A percentile compares a stretch with the other conserved stretches of the same genome.
These are phyloP conservation scores for Skeletonema grethae DNA, from an alignment of 108 stramenopile species.

Conservation along the genomic window DNA sequence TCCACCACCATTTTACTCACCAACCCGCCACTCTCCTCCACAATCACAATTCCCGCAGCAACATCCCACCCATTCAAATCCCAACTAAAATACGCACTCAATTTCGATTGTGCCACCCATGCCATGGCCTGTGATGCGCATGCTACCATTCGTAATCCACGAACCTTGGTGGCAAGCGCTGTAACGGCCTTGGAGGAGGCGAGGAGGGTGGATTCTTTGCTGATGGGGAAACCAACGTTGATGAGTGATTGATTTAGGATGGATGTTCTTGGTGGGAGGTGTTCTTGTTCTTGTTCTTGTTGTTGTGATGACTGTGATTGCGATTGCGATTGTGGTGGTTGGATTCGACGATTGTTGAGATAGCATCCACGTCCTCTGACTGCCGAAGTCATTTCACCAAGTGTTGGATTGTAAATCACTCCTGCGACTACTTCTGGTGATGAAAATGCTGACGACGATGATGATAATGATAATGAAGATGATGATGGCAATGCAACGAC, in stretches of 20 bases:
- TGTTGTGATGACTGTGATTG: slow-evolving; percentile 20
- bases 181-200: slow-evolving; percentile 69
- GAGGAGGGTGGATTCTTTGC: slow-evolving; percentile 65
- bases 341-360: slow-evolving; percentile 50
- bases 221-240: slow-evolving; percentile 76
- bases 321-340: neutral
- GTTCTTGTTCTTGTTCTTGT: slow-evolving; percentile 46
- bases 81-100: slow-evolving; percentile 79
- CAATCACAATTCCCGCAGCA: slow-evolving; percentile 72
- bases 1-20: slow-evolving; percentile 61
- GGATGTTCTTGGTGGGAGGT: slow-evolving; percentile 41
- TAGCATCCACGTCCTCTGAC: slow-evolving; percentile 69
- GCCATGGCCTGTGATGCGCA: slow-evolving; percentile 81
- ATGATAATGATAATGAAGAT: slow-evolving; percentile 12
- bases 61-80: slow-evolving; percentile 87
- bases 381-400: slow-evolving; percentile 75
- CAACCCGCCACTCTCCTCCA: slow-evolving; percentile 75
- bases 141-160: slow-evolving; percentile 82
- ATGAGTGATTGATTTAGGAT: slow-evolving; percentile 45
- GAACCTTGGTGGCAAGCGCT: slow-evolving; percentile 70
- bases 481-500: slow-evolving; percentile 48
- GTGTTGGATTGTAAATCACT: slow-evolving; percentile 78
- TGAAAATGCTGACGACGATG: slow-evolving; percentile 13
- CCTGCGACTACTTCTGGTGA: slow-evolving; percentile 69
- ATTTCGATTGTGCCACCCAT: slow-evolving; percentile 81